These are phyloP conservation scores for Cercospora nicotianae DNA, from an alignment of 2,329 filamentous ascomycete species.

Conservation along the genomic window DNA sequence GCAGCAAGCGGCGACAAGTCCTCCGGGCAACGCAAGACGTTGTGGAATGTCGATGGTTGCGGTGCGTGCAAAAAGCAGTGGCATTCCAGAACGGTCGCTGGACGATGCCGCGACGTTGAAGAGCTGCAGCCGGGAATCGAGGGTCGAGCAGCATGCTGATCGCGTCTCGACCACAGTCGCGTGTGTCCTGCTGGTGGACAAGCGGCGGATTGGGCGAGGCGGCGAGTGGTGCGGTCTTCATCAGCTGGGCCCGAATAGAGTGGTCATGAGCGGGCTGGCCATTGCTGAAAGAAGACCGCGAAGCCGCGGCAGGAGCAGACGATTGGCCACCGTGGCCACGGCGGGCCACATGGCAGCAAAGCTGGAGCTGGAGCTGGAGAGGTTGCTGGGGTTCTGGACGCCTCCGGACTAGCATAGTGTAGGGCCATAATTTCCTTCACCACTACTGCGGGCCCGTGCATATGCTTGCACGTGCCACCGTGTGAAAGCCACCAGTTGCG, in stretches of 20 bases:
- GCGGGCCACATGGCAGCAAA: background rate
- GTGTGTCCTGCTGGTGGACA: background rate
- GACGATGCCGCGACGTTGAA: background rate
- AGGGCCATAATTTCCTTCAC: background rate
- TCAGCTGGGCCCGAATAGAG: background rate
- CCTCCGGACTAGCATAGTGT: background rate
- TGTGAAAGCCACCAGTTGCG: background rate
- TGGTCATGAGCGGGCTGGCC: background rate
- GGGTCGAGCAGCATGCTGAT: background rate
- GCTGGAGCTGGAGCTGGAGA: background rate
- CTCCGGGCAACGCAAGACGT: background rate
- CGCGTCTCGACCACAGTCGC: background rate
- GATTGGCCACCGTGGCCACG: background rate
- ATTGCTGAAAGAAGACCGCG: background rate
- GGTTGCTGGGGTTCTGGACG: background rate
- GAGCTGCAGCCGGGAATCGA: background rate
- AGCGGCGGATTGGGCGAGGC: background rate
- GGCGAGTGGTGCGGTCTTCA: background rate
- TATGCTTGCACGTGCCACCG: background rate
- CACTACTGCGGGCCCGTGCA: background rate
- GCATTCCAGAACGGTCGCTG: constrained; percentile 6
- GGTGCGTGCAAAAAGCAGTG: background rate
- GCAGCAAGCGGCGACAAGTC: constrained; percentile 1
- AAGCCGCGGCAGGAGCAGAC: background rate
- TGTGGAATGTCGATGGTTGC: background rate